A percentile compares a stretch with the other conserved stretches of the same genome.
These are phyloP conservation scores for Cinchona pubescens DNA, from an alignment of 257 asterid species.

Conservation along the genomic window DNA sequence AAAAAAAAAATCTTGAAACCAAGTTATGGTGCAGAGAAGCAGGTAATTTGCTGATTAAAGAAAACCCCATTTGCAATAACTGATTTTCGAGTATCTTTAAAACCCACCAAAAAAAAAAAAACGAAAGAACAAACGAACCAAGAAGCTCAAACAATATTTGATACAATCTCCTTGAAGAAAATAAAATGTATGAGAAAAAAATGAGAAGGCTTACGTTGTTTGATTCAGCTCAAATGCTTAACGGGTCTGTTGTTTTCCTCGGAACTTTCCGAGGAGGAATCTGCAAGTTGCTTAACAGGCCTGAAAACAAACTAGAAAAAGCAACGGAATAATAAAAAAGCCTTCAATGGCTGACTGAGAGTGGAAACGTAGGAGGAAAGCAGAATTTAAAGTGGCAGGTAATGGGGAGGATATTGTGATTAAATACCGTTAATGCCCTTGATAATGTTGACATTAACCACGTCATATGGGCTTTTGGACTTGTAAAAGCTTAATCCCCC, in stretches of 20 bases:
- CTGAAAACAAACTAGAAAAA: not conserved
- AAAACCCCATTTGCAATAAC: not conserved
- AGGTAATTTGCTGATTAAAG: not conserved
- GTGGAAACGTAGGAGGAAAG: constrained; percentile 3
- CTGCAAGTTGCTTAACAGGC: not conserved
- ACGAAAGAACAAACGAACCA: not conserved
- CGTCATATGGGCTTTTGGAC: not conserved
- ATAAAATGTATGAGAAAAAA: not conserved
- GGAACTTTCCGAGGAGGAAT: not conserved
- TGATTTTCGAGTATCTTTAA: not conserved
- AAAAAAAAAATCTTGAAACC: not conserved
- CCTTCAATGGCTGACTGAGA: not conserved
- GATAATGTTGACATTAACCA: not conserved
- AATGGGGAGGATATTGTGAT: not conserved
- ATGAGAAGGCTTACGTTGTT: constrained; percentile 14
- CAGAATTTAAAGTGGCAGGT: not conserved
- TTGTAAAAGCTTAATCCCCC: not conserved
- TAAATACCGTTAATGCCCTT: constrained; percentile 20
- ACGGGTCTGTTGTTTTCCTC: not conserved
- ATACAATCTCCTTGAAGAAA: not conserved
- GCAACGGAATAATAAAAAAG: no score
- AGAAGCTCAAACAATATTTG: not conserved
- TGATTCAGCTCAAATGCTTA: not conserved
- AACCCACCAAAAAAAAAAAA: no score
- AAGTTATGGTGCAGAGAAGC: not conserved